Conservation (phyloP, 352 stramenopile genomes). For the Globisporangium paroecandrum region DNA sequence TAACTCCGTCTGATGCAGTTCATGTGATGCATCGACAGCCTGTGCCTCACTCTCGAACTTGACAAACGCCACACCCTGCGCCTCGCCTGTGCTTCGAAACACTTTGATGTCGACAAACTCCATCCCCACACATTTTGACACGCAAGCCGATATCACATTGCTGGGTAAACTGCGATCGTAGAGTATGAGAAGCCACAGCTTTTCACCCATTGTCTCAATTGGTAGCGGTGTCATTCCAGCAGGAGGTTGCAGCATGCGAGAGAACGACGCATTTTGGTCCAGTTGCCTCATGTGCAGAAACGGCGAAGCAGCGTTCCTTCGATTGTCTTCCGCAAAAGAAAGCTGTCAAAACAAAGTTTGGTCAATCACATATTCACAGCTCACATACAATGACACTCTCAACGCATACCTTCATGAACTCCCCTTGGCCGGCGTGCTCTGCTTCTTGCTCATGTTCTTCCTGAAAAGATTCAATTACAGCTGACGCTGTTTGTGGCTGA, state of each 20-base stretch:
- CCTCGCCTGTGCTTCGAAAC: slow-evolving; percentile 50
- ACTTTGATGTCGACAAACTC: slow-evolving; percentile 84
- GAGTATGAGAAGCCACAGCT: slow-evolving; percentile 65
- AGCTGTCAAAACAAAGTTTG: slow-evolving; percentile 21
- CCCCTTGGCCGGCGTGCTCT: slow-evolving; percentile 23
- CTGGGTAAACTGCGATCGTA: slow-evolving; percentile 66
- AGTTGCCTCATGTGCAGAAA: slow-evolving; percentile 12
- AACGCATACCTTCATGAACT: slow-evolving; percentile 50
- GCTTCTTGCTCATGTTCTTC: slow-evolving; percentile 19
- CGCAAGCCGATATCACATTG: slow-evolving; percentile 56
- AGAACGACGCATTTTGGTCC: neutral
- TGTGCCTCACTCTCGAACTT: slow-evolving; percentile 62
- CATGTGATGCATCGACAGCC: slow-evolving; percentile 38
- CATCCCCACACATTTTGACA: slow-evolving; percentile 60
- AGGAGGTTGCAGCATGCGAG: neutral
- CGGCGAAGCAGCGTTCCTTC: slow-evolving; percentile 1
- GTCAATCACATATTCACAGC: neutral
- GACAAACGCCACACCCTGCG: slow-evolving; percentile 70
- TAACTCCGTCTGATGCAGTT: slow-evolving; percentile 64
- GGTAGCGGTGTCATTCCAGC: slow-evolving; percentile 7
- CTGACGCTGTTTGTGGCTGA: slow-evolving; percentile 42
- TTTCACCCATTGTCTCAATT: slow-evolving; percentile 21
- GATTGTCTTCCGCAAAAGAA: slow-evolving; percentile 41
- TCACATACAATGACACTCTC: neutral
- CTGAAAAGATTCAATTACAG: slow-evolving; percentile 63